Percentiles rank a stretch among this genome's conserved stretches.
These are phyloP conservation scores for Alternaria infectoria DNA, from an alignment of 2,329 filamentous ascomycete genomes.

Conservation along the genomic window DNA sequence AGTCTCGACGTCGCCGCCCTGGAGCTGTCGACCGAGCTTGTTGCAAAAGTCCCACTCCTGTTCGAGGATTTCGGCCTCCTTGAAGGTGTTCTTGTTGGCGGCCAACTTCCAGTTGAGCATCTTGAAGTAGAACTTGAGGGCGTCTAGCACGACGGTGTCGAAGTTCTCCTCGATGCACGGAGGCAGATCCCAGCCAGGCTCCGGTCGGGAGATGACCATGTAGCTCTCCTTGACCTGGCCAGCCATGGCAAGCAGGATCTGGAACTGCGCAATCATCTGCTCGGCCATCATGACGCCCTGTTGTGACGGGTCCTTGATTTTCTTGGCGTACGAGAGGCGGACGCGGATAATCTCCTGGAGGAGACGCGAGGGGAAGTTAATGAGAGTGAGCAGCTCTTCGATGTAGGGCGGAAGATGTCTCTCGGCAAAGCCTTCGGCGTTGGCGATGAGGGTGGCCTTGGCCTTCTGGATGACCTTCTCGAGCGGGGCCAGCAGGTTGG, in stretches of 20 bases:
- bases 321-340: constrained; percentile 87
- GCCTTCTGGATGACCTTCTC: constrained; percentile 89
- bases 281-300: constrained; percentile 94
- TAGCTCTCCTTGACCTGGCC: constrained; percentile 93
- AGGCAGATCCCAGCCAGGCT: constrained; percentile 93
- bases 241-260: constrained; percentile 88
- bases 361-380: constrained; percentile 94
- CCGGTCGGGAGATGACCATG: constrained; percentile 78
- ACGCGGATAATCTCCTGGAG: constrained; percentile 97
- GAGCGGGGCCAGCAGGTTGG: constrained; percentile 83
- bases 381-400: constrained; percentile 91
- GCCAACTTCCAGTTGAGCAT: constrained; percentile 98
- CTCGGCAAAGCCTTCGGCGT: constrained; percentile 82
- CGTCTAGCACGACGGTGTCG: constrained; percentile 87
- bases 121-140: constrained; percentile 97
- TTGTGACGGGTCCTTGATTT: constrained; percentile 93
- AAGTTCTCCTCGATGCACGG: constrained; percentile 97
- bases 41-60: constrained; percentile 99
- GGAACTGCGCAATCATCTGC: constrained; percentile 97
- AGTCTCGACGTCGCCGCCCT: constrained; percentile 93
- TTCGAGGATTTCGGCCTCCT: constrained; percentile 95
- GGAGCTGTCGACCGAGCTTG: constrained; percentile 86
- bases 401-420: constrained; percentile 95
- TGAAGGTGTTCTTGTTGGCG: constrained; percentile 98
- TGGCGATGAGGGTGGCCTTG: constrained; percentile 87